These are phyloP conservation scores for Ochetophila trinervis DNA, from an alignment of 306 rosid genomes.

Conservation along the genomic window DNA sequence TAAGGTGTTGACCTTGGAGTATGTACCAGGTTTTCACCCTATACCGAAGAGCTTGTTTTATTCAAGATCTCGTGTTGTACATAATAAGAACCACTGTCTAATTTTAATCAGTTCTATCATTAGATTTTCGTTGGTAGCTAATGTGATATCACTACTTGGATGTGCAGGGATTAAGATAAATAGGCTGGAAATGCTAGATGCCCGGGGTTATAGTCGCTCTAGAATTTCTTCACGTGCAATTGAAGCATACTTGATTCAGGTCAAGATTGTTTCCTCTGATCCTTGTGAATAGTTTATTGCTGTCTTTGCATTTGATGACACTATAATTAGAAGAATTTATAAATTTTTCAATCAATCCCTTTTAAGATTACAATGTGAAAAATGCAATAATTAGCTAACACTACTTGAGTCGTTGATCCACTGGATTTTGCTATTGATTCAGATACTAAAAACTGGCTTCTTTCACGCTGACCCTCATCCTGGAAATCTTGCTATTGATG, in stretches of 20 bases:
- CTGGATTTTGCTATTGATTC: slow-evolving; percentile 26
- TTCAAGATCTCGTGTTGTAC: background rate
- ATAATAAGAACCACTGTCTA: background rate
- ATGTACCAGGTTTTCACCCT: slow-evolving; percentile 81
- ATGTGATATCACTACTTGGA: slow-evolving; percentile 10
- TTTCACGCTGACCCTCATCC: slow-evolving; percentile 99
- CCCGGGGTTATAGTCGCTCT: slow-evolving; percentile 59
- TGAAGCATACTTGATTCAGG: slow-evolving; percentile 96
- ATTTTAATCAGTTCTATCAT: background rate
- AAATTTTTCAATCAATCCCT: background rate
- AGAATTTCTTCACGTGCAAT: slow-evolving; percentile 71
- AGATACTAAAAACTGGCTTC: slow-evolving; percentile 92
- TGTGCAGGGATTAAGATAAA: slow-evolving; percentile 77
- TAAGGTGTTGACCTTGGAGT: slow-evolving; percentile 88
- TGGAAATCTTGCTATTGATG: slow-evolving; percentile 85
- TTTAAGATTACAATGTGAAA: slow-evolving; percentile 8
- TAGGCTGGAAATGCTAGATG: slow-evolving; percentile 48
- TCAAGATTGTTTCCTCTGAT: slow-evolving; percentile 22
- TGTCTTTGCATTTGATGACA: slow-evolving; percentile 18
- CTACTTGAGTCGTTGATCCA: slow-evolving; percentile 6
- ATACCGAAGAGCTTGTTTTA: slow-evolving; percentile 17
- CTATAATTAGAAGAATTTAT: slow-evolving; percentile 8
- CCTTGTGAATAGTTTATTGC: background rate
- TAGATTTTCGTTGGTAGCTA: slow-evolving; percentile 10
- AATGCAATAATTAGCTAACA: slow-evolving; percentile 1